Percentiles rank a stretch among this genome's conserved stretches.
These are phyloP conservation scores for Metschnikowia amazonensis DNA, from an alignment of 805 yeast species.

Conservation along the genomic window DNA sequence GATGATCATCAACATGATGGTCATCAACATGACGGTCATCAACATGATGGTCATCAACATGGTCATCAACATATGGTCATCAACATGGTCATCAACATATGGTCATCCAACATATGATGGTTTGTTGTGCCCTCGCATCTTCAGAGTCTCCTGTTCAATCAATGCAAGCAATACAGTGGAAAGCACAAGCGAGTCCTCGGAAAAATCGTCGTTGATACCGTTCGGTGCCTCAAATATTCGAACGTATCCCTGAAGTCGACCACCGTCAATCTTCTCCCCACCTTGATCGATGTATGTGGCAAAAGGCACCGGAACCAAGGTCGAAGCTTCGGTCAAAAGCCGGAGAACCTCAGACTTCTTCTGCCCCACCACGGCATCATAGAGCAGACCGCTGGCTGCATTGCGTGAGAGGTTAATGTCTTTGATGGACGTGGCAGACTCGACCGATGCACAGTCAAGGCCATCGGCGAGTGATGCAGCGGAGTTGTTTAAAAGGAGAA, in stretches of 20 bases:
- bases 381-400: slow-evolving; percentile 11
- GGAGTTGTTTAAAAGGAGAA: slow-evolving; percentile 19
- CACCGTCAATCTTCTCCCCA: slow-evolving; percentile 20
- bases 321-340: slow-evolving; percentile 16
- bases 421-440: slow-evolving; percentile 7
- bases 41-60: too few relatives aligned
- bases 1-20: too few relatives aligned
- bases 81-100: too few relatives aligned
- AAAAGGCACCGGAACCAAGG: slow-evolving; percentile 25
- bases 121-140: slow-evolving; percentile 31
- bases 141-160: slow-evolving; percentile 32
- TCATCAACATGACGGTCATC: too few relatives aligned
- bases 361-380: slow-evolving; percentile 21
- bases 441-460: slow-evolving; percentile 11
- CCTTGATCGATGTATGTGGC: slow-evolving; percentile 30
- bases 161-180: slow-evolving; percentile 26
- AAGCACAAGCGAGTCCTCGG: slow-evolving; percentile 22
- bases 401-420: slow-evolving; percentile 11
- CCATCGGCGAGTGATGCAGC: slow-evolving; percentile 23
- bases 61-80: too few relatives aligned
- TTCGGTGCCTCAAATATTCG: slow-evolving; percentile 15
- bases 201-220: slow-evolving; percentile 13
- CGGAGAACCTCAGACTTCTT: slow-evolving; percentile 20
- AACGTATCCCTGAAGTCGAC: slow-evolving; percentile 24
- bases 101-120: slow-evolving; percentile 17